Evolutionary conservation across 1,139 yeast species (phyloP).

Genomic region (Pneumocystis wakefieldiae): DNA sequence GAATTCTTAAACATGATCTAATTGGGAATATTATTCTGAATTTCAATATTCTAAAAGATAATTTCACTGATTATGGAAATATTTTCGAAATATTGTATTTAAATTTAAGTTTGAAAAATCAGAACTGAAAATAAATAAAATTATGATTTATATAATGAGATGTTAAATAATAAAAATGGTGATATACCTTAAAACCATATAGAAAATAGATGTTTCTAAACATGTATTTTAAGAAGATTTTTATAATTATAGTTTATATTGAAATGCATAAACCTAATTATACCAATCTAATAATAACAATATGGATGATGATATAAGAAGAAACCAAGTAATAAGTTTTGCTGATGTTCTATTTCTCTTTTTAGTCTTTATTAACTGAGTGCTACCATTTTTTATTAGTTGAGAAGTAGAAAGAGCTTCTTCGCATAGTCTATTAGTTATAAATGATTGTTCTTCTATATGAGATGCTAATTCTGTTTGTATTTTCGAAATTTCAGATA

Average conservation of each 20-base stretch:
- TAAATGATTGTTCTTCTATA: conserved; percentile 59
- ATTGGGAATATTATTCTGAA: background rate
- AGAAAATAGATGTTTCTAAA: background rate
- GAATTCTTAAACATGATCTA: no score
- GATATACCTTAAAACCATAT: background rate
- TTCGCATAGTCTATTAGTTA: conserved; percentile 49
- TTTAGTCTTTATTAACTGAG: conserved; percentile 56
- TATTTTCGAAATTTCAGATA: conserved; percentile 63
- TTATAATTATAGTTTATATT: background rate
- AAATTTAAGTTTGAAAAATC: background rate
- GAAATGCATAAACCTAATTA: background rate
- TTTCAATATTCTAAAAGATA: background rate
- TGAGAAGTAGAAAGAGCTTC: conserved; percentile 56
- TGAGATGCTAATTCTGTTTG: conserved; percentile 69
- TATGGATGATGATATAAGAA: conserved; percentile 7
- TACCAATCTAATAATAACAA: conserved; percentile 9
- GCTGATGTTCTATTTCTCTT: conserved; percentile 31
- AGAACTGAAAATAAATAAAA: background rate
- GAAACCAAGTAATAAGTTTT: conserved; percentile 5
- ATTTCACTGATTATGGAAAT: background rate
- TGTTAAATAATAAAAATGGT: background rate
- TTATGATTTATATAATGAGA: background rate
- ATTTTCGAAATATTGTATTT: no score
- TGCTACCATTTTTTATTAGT: conserved; percentile 62
- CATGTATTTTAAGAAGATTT: background rate